phyloP scores from a whole-genome alignment of 768 basidiomycete genomes.

The Nidula microcarpa region DNA sequence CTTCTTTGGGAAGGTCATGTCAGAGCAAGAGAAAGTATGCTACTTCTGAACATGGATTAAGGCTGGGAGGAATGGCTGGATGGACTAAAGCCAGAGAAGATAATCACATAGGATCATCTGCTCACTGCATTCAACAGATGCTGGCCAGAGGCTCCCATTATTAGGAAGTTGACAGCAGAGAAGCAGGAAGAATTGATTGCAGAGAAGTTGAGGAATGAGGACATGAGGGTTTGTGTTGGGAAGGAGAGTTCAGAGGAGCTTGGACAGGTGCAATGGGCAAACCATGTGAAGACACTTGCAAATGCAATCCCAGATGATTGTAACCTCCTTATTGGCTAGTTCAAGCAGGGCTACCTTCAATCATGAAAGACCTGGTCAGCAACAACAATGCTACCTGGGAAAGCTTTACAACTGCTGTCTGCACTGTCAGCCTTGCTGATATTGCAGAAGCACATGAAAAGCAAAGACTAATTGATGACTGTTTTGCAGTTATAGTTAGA shows the following conservation, averaged over 20 bases:
- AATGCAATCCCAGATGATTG: constrained; percentile 8
- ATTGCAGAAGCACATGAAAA: constrained; percentile 8
- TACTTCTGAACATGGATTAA: too few species aligned
- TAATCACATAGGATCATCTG: constrained; percentile 7
- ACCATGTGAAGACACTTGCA: constrained; percentile 12
- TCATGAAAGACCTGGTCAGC: background rate
- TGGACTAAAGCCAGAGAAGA: constrained; percentile 1
- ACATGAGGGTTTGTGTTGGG: constrained; percentile 11
- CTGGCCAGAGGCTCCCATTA: constrained; percentile 11
- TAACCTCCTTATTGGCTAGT: constrained; percentile 10
- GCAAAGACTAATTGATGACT: background rate
- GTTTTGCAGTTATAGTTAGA: too few species aligned
- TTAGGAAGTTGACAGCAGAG: constrained; percentile 8
- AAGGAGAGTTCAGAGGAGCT: constrained; percentile 13
- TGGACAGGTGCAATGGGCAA: constrained; percentile 16
- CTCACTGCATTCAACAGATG: constrained; percentile 6
- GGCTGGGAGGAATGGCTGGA: constrained; percentile 1
- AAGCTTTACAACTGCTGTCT: constrained; percentile 8
- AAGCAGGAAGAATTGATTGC: constrained; percentile 5
- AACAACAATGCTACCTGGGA: constrained; percentile 6
- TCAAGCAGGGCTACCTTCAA: constrained; percentile 5
- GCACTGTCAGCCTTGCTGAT: background rate
- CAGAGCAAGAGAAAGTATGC: too few species aligned
- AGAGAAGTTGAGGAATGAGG: constrained; percentile 6
- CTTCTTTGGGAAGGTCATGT: too few species aligned